Conservation (phyloP, 2,329 filamentous ascomycete species). For the Ceratocystis alfenasii region DNA sequence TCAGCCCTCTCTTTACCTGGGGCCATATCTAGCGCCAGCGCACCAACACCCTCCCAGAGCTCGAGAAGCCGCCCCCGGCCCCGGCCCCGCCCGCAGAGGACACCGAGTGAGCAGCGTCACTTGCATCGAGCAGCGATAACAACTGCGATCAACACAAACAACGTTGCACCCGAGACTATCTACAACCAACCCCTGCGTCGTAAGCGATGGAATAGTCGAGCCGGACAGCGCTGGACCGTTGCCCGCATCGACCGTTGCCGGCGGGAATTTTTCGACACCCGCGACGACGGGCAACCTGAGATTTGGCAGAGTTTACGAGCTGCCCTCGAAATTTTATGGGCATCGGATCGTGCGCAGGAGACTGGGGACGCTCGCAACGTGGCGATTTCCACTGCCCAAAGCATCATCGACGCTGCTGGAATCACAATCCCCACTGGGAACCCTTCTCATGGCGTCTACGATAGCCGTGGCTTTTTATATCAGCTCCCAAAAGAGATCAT, state of each 20-base stretch:
- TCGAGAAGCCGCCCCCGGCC: neutral
- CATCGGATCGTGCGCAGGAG: slow-evolving; percentile 34
- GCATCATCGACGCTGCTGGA: slow-evolving; percentile 65
- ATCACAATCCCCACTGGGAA: slow-evolving; percentile 64
- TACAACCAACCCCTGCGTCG: slow-evolving; percentile 55
- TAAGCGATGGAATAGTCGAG: slow-evolving; percentile 45
- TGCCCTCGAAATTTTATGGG: slow-evolving; percentile 57
- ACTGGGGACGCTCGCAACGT: slow-evolving; percentile 30
- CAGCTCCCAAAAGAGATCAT: slow-evolving; percentile 56
- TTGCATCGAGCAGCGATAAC: neutral
- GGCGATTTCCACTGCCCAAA: slow-evolving; percentile 58
- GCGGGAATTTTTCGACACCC: slow-evolving; percentile 77
- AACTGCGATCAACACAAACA: neutral
- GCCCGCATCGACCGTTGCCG: slow-evolving; percentile 57
- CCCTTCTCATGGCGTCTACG: slow-evolving; percentile 59
- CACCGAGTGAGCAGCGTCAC: neutral
- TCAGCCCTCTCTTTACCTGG: neutral
- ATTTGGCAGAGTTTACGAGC: slow-evolving; percentile 67
- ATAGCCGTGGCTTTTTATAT: slow-evolving; percentile 58
- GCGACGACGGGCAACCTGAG: slow-evolving; percentile 64
- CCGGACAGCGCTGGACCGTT: slow-evolving; percentile 53
- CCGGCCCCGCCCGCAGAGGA: neutral
- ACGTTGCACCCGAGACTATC: slow-evolving; percentile 24
- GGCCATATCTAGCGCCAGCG: neutral
- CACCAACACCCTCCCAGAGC: neutral